These are phyloP conservation scores for Fusarium denticulatum DNA, from an alignment of 2,329 filamentous ascomycete genomes.

Conservation along the genomic window DNA sequence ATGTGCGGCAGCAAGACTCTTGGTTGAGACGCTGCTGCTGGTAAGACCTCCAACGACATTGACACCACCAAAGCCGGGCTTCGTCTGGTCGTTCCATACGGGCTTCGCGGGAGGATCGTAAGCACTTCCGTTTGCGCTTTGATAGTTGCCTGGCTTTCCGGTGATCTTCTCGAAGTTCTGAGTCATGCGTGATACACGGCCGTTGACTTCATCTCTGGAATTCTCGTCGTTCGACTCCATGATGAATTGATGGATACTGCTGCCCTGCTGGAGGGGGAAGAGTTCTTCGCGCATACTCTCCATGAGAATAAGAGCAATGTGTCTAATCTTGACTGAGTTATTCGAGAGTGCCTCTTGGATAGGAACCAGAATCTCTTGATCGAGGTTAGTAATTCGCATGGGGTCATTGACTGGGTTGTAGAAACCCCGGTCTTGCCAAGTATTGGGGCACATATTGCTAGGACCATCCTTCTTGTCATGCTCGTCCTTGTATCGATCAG, in stretches of 20 bases:
- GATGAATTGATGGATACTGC: constrained; percentile 49
- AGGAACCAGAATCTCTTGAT: constrained; percentile 44
- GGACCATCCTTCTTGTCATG: constrained; percentile 38
- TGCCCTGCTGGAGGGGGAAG: constrained; percentile 55
- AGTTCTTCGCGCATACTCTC: constrained; percentile 58
- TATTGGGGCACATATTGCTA: constrained; percentile 20
- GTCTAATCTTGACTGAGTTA: constrained; percentile 51
- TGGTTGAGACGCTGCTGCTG: constrained; percentile 54
- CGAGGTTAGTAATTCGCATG: constrained; percentile 52
- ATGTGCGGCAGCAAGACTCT: constrained; percentile 54
- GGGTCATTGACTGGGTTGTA: constrained; percentile 53
- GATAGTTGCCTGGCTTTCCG: constrained; percentile 33
- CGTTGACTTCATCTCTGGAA: constrained; percentile 44
- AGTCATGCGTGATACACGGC: constrained; percentile 44
- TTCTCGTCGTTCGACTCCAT: constrained; percentile 45
- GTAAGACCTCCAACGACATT: constrained; percentile 53
- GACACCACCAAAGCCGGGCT: constrained; percentile 50
- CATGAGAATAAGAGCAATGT: constrained; percentile 55
- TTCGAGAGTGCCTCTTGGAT: constrained; percentile 40
- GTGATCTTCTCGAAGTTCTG: constrained; percentile 38
- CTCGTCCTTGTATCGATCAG: constrained; percentile 25
- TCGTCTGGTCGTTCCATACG: constrained; percentile 35
- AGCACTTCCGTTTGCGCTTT: constrained; percentile 36
- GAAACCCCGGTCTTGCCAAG: constrained; percentile 27
- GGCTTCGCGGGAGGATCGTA: constrained; percentile 38